These are phyloP conservation scores for Ogataea kodamae DNA, from an alignment of 805 yeast species.

Conservation along the genomic window DNA sequence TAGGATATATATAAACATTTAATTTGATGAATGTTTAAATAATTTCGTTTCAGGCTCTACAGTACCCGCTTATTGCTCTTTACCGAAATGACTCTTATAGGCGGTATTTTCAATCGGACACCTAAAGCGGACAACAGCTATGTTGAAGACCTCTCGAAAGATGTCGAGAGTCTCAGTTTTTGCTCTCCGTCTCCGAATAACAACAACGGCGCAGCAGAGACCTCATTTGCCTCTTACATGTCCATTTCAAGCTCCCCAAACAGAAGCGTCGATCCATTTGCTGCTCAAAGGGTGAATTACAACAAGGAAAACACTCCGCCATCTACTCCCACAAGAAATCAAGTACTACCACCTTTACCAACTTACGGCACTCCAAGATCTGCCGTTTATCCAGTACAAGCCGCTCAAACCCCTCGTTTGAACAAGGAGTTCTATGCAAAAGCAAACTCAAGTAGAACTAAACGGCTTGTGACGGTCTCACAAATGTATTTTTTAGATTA, in stretches of 20 bases:
- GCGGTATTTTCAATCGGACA: slow-evolving; percentile 29
- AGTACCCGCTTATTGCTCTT: slow-evolving; percentile 3
- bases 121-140: slow-evolving; percentile 27
- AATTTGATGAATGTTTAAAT: slow-evolving; percentile 7
- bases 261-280: slow-evolving; percentile 26
- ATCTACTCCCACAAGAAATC: slow-evolving; percentile 27
- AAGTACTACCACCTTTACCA: slow-evolving; percentile 19
- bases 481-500: slow-evolving; percentile 93
- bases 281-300: slow-evolving; percentile 32
- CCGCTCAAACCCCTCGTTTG: slow-evolving; percentile 25
- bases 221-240: slow-evolving; percentile 26
- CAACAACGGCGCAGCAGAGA: slow-evolving; percentile 18
- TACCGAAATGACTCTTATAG: slow-evolving; percentile 28
- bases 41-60: slow-evolving; percentile 2
- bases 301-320: slow-evolving; percentile 42
- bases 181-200: slow-evolving; percentile 28
- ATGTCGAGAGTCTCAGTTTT: slow-evolving; percentile 33
- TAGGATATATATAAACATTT: slow-evolving; percentile 16
- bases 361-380: slow-evolving; percentile 23
- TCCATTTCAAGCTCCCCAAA: slow-evolving; percentile 32
- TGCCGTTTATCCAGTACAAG: slow-evolving; percentile 22
- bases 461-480: slow-evolving; percentile 83
- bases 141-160: slow-evolving; percentile 33
- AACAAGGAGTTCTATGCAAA: slow-evolving; percentile 48
- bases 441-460: slow-evolving; percentile 72